Base-by-base conservation (phyloP, 2,329 filamentous ascomycete genomes). In the Fusarium irregulare region DNA sequence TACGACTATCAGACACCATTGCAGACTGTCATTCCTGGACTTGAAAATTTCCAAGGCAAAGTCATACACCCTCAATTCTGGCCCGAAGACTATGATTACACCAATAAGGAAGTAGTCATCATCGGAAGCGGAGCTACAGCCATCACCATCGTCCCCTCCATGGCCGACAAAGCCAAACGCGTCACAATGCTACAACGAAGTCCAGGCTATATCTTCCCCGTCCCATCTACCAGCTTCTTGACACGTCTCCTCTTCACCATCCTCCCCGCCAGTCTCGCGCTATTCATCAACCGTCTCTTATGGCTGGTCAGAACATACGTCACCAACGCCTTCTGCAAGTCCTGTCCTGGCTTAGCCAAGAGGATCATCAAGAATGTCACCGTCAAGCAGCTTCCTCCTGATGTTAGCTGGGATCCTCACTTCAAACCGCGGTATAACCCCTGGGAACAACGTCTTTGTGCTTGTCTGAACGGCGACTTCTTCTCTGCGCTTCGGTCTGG, bases 31-130 rank as follows among this genome's bases (percentile, higher is more conserved):
- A 92, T 83, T 7, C 80, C 80, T 37, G 81, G 82, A 7, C 74
- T 83, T n/a, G 68, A 77, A 0, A 72, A 68, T n/a, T 83, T 83
- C 40, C 20, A 75, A 12, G 83, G 81, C 46, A 74, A 62, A 41
- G 80, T 88, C 16, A 82, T 92, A 3, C 91, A 93, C 66, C 91
- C 92, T 2, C 91, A 93, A 72, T 93, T 92, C 80, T 93, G 91
- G 90, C 91, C 91, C 0, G 82, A 89, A 59, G 83, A 90, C 58
- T 81, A 91, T 44, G 87, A 92, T 75, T 92, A 91, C 78, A 79
- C 82, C 14, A 80, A 84, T 78, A 92, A 92, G 75, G 85, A 87
- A 20, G 81, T 92, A 23, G 87, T 91, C 46, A 82, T 92, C 56
- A 87, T 93, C 61, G 91, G 91, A 20, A 87, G 84, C 40, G 90